A percentile compares a stretch with the other conserved stretches of the same genome.
These are phyloP conservation scores for Vaccinium darrowii DNA, from an alignment of 148 eudicot species.

Conservation along the genomic window DNA sequence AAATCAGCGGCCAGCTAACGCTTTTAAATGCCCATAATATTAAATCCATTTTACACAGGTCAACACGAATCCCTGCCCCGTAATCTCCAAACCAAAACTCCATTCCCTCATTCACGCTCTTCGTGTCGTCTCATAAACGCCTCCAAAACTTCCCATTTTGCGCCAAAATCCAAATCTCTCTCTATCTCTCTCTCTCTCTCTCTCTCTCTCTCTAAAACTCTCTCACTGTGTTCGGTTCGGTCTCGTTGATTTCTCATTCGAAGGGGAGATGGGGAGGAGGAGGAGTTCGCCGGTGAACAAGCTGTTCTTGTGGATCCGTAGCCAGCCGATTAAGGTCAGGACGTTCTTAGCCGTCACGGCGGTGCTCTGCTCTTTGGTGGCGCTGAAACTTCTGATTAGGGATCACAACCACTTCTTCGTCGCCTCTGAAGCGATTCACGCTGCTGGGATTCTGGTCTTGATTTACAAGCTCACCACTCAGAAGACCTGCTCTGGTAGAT, in stretches of 20 bases:
- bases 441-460: conserved; percentile 62
- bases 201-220: background rate
- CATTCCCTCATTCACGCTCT: background rate
- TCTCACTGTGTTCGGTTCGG: background rate
- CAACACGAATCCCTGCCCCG: conserved; percentile 4
- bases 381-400: conserved; percentile 39
- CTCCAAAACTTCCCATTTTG: background rate
- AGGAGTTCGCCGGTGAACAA: conserved; percentile 43
- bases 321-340: conserved; percentile 52
- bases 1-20: background rate
- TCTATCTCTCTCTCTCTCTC: background rate
- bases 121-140: conserved; percentile 11
- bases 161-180: background rate
- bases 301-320: conserved; percentile 52
- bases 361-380: conserved; percentile 40
- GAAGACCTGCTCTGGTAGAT: conserved; percentile 71
- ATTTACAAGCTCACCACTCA: conserved; percentile 73
- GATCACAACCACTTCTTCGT: conserved; percentile 56
- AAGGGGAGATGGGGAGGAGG: conserved; percentile 51
- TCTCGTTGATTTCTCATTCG: background rate
- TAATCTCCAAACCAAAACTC: background rate
- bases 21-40: background rate
- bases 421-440: conserved; percentile 65
- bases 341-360: conserved; percentile 35
- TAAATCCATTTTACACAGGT: background rate